A percentile compares a stretch with the other conserved stretches of the same genome.
Evolutionary conservation across 1,284 basidiomycete species (phyloP).

Genomic region (Ganoderma meredithae): DNA sequence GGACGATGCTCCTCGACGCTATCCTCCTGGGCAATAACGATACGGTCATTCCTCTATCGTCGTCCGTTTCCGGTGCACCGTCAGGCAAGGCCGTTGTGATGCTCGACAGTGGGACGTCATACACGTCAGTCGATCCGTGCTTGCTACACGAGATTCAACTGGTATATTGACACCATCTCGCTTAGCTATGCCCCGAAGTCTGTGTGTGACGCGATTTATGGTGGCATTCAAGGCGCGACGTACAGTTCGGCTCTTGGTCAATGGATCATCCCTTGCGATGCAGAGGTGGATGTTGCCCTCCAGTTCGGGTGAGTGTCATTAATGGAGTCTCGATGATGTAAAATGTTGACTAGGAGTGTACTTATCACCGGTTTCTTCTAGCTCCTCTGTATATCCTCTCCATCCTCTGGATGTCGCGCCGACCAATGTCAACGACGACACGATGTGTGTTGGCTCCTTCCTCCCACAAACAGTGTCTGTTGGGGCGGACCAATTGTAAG

Average conservation of each 20-base stretch:
- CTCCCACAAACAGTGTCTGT: constrained; percentile 65
- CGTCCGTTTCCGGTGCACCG: constrained; percentile 62
- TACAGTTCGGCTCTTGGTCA: constrained; percentile 58
- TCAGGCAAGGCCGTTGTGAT: constrained; percentile 72
- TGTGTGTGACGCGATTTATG: constrained; percentile 72
- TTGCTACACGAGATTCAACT: constrained; percentile 6
- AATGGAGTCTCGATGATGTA: not conserved
- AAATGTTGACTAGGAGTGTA: not conserved
- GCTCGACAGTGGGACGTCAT: constrained; percentile 81
- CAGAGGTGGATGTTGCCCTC: constrained; percentile 77
- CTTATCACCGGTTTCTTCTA: constrained; percentile 37
- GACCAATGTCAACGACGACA: constrained; percentile 49
- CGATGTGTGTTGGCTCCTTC: constrained; percentile 74
- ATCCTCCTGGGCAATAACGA: constrained; percentile 62
- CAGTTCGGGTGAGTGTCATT: constrained; percentile 66
- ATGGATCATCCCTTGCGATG: constrained; percentile 75
- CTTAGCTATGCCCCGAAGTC: constrained; percentile 68
- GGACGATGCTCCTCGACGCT: constrained; percentile 79
- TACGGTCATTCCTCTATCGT: constrained; percentile 58
- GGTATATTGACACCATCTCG: constrained; percentile 16
- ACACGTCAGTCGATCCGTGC: constrained; percentile 58
- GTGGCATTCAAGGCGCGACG: constrained; percentile 62
- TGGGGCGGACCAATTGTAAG: constrained; percentile 68
- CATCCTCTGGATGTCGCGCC: constrained; percentile 79
- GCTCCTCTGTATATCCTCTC: constrained; percentile 71